These are phyloP conservation scores for Kwoniella shivajii DNA, from an alignment of 1,284 basidiomycete genomes.

Conservation along the genomic window DNA sequence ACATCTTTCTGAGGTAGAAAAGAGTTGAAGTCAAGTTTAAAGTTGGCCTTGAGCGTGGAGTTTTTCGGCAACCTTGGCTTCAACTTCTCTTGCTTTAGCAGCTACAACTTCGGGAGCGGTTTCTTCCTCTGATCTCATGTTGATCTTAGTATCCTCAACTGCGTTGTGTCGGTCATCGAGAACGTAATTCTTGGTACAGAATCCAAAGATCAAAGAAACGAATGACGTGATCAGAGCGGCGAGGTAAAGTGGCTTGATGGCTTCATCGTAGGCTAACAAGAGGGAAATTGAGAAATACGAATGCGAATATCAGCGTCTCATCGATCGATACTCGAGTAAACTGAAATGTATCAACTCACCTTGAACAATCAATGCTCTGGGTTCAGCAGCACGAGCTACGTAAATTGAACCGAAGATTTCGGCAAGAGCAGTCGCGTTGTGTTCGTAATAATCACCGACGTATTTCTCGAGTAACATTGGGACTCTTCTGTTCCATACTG, in stretches of 20 bases:
- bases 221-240: constrained; percentile 33
- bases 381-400: constrained; percentile 35
- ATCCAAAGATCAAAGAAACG: constrained; percentile 32
- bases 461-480: constrained; percentile 30
- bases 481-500: constrained; percentile 47
- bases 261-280: constrained; percentile 35
- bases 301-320: not conserved
- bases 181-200: constrained; percentile 36
- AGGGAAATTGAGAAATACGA: not conserved
- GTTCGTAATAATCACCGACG: constrained; percentile 20
- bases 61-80: constrained; percentile 21
- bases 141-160: constrained; percentile 36
- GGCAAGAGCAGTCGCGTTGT: constrained; percentile 30
- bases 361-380: constrained; percentile 35
- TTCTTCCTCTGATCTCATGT: constrained; percentile 31
- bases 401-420: constrained; percentile 40
- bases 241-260: constrained; percentile 31
- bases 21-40: too few species aligned
- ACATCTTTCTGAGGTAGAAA: too few species aligned
- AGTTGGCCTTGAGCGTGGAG: not conserved
- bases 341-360: constrained; percentile 17
- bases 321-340: not conserved
- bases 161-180: constrained; percentile 40
- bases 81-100: constrained; percentile 19
- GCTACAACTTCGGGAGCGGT: constrained; percentile 24